Evolutionary conservation across 164 flowering plant species (phyloP), one percentile per base, ranked within the genome.

Genomic region (Kalanchoe fedtschenkoi): DNA sequence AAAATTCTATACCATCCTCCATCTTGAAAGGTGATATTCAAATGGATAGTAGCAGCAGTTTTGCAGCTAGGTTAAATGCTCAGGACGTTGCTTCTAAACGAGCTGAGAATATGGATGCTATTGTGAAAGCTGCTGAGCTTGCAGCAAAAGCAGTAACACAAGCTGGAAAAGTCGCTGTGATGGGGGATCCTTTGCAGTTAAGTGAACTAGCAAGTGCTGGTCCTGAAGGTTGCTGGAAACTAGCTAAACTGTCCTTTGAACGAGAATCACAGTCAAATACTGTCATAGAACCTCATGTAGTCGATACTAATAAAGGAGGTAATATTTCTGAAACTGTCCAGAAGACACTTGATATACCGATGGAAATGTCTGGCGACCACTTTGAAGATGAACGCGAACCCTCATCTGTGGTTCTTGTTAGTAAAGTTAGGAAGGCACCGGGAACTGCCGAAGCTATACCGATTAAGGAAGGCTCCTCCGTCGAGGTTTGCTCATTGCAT

Each of bases 91-190:
- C 97, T 19, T 69, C 88, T 42, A 82, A 78, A 73, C 81, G 75
- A 65, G 96, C 99, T 64, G 91, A 95, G 71, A 95, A 87, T 73
- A 72, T 91, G 73, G 90, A 87, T 81, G 91, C 97, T 6, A 77
- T 91, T 28, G 79, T 89, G 7, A 91, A 78, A 74, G 96, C 96
- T 63, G 96, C 96, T 19, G 97, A 87, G 72, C 79, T 95, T 68
- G 96, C 96, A 10, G 93, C 96, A 53, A 91, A 81, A 74, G 97
- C 99, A 22, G 89, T 95, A 59, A 82, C 96, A 55, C 97, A 89
- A 72, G 89, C 96, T 61, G 95, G 96, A 58, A 76, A 76, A 54
- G 74, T 95, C 73, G 82, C 89, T 66, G 78, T 91, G 19, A 78
- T 95, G 87, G 91, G 93, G 57, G 87, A 89, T 55, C 83, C 89